Evolutionary conservation across 208 protist species (phyloP), one percentile per base, ranked within the genome.

Genomic region (Borovskyia barvae): DNA sequence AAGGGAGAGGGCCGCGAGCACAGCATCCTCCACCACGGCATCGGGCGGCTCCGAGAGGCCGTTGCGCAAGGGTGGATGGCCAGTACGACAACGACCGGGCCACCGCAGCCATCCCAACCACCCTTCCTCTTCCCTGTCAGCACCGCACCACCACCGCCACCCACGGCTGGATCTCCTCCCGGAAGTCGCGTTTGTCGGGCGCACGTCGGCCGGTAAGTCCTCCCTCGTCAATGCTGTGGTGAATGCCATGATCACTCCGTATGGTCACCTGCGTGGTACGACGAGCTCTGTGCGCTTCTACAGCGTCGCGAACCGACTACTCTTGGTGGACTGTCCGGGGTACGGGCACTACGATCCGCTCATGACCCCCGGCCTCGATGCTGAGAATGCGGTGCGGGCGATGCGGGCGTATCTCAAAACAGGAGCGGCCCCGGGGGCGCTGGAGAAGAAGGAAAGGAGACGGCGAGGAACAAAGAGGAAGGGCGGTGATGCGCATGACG

Each of bases 261-360:
- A 96, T 65, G 87, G 87, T 12, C 82, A 90, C 46, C 63, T 93
- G 22, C 87, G 85, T 26, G 90, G 90, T 11, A 96, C 90, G 6
- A 96, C 90, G 11, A 73, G 45, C 57, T 68, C 73, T 14, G 74
- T 89, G 17, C 72, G 74, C 53, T 95, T 95, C 57, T 95, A 95
- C 72, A 78, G 30, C 40, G 70, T 95, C 8, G 87, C 78, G 2
- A 65, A 80, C 14, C 67, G 65, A 1, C 49, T 93, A 7, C 48
- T 85, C 65, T 59, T 95, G 3, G 90, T 95, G 6, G 90, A 95
- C 66, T 92, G 80, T 54, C 90, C 90, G 4, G 90, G 90, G 2
- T 95, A 95, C 63, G 87, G 90, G 0, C 82, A 90, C 57, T 93
- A 91, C 60, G 80, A 92, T 42, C 82, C 86, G 19, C 69, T 91